Base-by-base conservation (phyloP, 2,329 filamentous ascomycete species). In the Aaosphaeria arxii region DNA sequence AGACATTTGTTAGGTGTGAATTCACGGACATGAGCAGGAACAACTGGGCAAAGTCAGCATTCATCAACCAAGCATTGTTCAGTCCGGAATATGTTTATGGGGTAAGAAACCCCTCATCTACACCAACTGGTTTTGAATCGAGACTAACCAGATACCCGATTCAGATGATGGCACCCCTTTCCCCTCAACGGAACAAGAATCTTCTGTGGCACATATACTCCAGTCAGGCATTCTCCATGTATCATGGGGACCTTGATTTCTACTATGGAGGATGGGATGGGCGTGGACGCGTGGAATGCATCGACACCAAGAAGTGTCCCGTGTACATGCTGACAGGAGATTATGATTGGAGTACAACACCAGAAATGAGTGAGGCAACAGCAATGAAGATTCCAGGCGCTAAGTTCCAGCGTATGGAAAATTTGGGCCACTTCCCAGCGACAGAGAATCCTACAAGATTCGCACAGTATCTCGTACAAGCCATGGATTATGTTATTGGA, bases 321-420 rank as follows among this genome's bases (percentile, higher is more conserved):
- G 73, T 78, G 1, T 78, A 72, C 60, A 77, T 78, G 73, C 63
- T 79, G 31, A 78, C 75, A 0, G 76, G 76, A 43, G 72, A 80
- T 66, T 67, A 80, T 52, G 74, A 76, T 51, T 75, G 72, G 72
- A 69, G 62, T n/a, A 76, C 73, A 48, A 76, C 74, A 2, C 73
- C 74, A 2, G 70, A 69, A 17, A 75, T 77, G 73, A 63, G 64
- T 17, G 71, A 77, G 48, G 69, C 69, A 36, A 77, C 74, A 2
- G 74, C 74, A 17, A 70, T 74, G 42, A 76, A 76, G 66, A 77
- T 77, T 33, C 66, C 68, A 0, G 74, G 74, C 5, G 74, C 70
- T 0, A 71, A 71, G 53, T 71, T 74, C 56, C 69, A 71, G 54
- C 60, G 64, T 1, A 77, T 77, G 74, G 68, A 71, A 9, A 73